Evolutionary conservation across 805 yeast genomes (phyloP).

Genomic region (Candida wancherniae): DNA sequence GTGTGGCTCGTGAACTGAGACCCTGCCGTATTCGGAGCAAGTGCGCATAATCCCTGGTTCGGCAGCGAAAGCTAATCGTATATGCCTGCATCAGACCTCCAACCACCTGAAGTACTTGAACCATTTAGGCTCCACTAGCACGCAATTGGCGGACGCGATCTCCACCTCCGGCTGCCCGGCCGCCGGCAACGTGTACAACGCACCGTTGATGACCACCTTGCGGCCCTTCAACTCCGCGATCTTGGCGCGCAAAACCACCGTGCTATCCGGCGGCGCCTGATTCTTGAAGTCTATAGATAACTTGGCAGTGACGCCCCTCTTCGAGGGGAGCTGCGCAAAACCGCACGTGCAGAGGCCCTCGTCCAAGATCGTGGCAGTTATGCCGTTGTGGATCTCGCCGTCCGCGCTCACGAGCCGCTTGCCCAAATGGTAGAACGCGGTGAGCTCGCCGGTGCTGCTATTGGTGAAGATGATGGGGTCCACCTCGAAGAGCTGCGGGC

Average conservation of each 20-base stretch:
- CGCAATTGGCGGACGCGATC: conserved; percentile 61
- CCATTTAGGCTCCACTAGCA: conserved; percentile 86
- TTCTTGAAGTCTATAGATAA: conserved; percentile 60
- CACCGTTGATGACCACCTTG: conserved; percentile 74
- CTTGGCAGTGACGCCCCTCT: conserved; percentile 85
- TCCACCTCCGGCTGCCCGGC: conserved; percentile 25
- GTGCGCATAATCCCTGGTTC: too few relatives aligned
- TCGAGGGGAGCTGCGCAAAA: conserved; percentile 71
- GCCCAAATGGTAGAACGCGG: conserved; percentile 71
- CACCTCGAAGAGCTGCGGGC: conserved; percentile 61
- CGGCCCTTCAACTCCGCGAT: conserved; percentile 69
- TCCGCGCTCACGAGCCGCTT: conserved; percentile 57
- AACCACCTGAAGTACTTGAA: conserved; percentile 60
- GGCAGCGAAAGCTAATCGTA: too few relatives aligned
- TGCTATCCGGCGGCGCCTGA: conserved; percentile 58
- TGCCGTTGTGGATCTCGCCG: conserved; percentile 77
- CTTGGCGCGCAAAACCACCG: conserved; percentile 62
- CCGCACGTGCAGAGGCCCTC: conserved; percentile 86
- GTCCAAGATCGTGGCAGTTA: conserved; percentile 73
- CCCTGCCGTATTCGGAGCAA: too few relatives aligned
- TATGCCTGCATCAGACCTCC: not conserved
- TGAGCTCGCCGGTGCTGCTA: conserved; percentile 45
- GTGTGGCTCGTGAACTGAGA: too few relatives aligned
- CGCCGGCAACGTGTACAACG: conserved; percentile 47
- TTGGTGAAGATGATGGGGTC: conserved; percentile 70